phyloP scores from a whole-genome alignment of 441 rosid species.

The California macrophylla region DNA sequence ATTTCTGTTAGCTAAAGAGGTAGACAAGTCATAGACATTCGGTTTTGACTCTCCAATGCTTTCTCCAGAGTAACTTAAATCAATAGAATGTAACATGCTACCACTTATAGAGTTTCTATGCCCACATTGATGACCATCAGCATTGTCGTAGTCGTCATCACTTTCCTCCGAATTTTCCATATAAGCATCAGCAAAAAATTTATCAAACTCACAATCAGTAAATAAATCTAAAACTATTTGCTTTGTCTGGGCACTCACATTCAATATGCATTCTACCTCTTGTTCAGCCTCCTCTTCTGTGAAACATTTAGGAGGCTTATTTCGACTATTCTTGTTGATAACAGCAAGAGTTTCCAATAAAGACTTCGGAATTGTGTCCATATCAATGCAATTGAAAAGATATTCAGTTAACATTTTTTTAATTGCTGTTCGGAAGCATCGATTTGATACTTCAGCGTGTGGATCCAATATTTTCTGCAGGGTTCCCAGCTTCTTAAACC shows the following conservation, averaged over 20 bases:
- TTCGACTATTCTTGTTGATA: slow-evolving; percentile 39
- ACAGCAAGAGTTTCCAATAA: slow-evolving; percentile 49
- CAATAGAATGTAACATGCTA: slow-evolving; percentile 23
- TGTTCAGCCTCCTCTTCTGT: slow-evolving; percentile 42
- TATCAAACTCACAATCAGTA: slow-evolving; percentile 43
- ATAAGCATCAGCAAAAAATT: slow-evolving; percentile 62
- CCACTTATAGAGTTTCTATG: slow-evolving; percentile 16
- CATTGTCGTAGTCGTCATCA: slow-evolving; percentile 27
- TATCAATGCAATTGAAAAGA: slow-evolving; percentile 64
- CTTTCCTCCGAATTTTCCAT: slow-evolving; percentile 64
- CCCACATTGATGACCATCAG: slow-evolving; percentile 17
- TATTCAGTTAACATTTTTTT: slow-evolving; percentile 48
- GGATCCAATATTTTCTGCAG: slow-evolving; percentile 52
- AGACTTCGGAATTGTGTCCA: slow-evolving; percentile 49
- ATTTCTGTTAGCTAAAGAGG: slow-evolving; percentile 16
- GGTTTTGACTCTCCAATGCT: slow-evolving; percentile 45
- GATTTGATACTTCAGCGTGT: slow-evolving; percentile 33
- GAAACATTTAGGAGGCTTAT: slow-evolving; percentile 22
- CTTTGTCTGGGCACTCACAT: slow-evolving; percentile 60
- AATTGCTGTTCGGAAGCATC: slow-evolving; percentile 40
- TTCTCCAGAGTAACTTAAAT: slow-evolving; percentile 35
- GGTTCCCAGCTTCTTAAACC: slow-evolving; percentile 39
- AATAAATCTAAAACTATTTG: slow-evolving; percentile 47
- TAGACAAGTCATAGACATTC: slow-evolving; percentile 12
- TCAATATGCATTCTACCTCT: slow-evolving; percentile 56